Base-by-base conservation (phyloP, 768 basidiomycete species). In the Leccinum boreale region DNA sequence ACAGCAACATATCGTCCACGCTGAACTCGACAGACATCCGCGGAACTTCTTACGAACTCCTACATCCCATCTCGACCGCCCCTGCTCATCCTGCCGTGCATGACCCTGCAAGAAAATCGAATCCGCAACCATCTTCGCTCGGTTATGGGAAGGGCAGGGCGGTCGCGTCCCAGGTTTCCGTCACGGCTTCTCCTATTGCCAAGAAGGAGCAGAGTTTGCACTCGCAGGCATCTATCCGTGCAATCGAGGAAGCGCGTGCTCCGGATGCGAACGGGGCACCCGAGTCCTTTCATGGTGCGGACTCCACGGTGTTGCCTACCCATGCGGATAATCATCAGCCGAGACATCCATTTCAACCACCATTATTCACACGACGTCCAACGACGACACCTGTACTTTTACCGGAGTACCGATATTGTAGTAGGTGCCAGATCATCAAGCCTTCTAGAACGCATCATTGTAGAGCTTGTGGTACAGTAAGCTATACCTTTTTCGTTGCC, bases 371-470 rank as follows among this genome's bases (percentile, higher is more conserved):
- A 26, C 62, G 76, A 45, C 62, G 68, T 31, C 80, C 78, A 1
- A 70, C 77, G 4, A 65, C 67, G 11, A 74, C 75, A 11, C 79
- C 83, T 1, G 72, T 85, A 3, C 74, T 92, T 31, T 70, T 78
- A 4, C 85, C 87, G 17, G 83, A 83, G 55, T 77, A 85, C 66
- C 77, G 90, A 45, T 92, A 89, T 68, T 93, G 91, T 67, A 59
- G 62, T 4, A 72, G 68, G 9, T 90, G 91, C 58, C 77, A 73
- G 24, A 77, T 92, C 45, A 72, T 89, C 53, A 93, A 92, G 68
- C 92, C 92, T 0, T 79, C 82, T 58, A 72, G 91, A 44, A 73
- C 89, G 10, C 92, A 94, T 70, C 92, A 94, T 69, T 94, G 92
- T 71, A 78, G 89, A 33, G 74, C 76, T 42, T 94, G 92, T 74